Base-by-base conservation (phyloP, 768 basidiomycete genomes). In the Amanita rubescens region DNA sequence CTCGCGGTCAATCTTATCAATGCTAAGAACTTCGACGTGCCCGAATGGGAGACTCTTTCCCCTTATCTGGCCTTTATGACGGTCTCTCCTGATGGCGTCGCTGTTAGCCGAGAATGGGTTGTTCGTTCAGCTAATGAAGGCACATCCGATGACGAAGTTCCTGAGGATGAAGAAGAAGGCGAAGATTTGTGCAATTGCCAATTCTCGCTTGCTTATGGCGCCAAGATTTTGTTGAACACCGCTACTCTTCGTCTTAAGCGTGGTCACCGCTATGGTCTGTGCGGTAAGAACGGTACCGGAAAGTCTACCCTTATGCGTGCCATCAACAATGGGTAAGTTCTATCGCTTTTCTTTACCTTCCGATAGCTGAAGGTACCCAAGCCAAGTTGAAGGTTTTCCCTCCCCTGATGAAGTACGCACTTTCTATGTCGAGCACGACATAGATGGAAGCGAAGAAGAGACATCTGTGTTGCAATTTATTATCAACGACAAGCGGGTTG, bases 381-480 rank as follows among this genome's bases (percentile, higher is more conserved):
- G 76, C 55, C 94, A 97, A 74, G 94, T 97, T 62, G 94, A 97
- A 65, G 94, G 94, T 62, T 97, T 97, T 87, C 94, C 94, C 11
- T 94, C 94, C 17, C 91, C 93, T 53, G 90, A 94, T 50, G 87
- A 94, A 67, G 94, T 97, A 67, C 92, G 94, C 69, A 97, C 94
- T 57, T 97, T 95, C 85, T 97, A 96, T 74, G 94, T 97, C 67
- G 94, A 95, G 79, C 94, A 97, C 79, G 94, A 97, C 69, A 96
- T 97, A 60, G 94, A 97, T 64, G 94, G 94, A 46, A 87, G 83
- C 66, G 94, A 96, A 71, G 94, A 82, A 57, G 89, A 90, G 14
- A 96, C 87, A 51, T 85, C 92, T 41, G 88, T 96, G 55, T 79
- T 94, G 54, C 74, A 90, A 69, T 96, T 94, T 76, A 94, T 96